Evolutionary conservation across 202 grass and related monocot species (phyloP).

Genomic region (Setaria italica): DNA sequence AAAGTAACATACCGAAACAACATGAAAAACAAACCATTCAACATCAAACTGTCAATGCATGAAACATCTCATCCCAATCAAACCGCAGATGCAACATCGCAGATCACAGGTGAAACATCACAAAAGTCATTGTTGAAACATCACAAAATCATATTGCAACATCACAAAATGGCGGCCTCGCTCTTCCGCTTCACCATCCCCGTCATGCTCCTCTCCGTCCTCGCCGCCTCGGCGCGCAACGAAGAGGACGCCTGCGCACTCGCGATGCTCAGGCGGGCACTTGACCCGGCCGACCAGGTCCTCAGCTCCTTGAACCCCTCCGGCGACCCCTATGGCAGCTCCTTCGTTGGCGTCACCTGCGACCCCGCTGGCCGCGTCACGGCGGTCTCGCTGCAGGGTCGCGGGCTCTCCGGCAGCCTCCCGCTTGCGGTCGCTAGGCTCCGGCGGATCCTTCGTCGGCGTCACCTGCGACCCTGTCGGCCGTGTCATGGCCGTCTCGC

Average conservation of each 20-base stretch:
- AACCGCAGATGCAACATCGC: no score
- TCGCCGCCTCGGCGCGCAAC: constrained; percentile 21
- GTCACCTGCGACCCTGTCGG: constrained; percentile 68
- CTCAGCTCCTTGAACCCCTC: constrained; percentile 69
- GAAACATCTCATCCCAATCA: no score
- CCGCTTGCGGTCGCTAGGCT: constrained; percentile 76
- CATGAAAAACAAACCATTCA: no score
- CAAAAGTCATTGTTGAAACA: no score
- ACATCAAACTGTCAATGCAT: no score
- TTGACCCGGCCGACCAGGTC: constrained; percentile 68
- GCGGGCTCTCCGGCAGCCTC: constrained; percentile 73
- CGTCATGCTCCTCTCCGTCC: constrained; percentile 19
- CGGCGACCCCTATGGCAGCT: constrained; percentile 60
- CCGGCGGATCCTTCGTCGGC: constrained; percentile 62
- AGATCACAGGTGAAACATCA: no score
- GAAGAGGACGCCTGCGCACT: constrained; percentile 65
- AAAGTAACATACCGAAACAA: no score
- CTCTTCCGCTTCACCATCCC: neutral
- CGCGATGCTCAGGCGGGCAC: constrained; percentile 60
- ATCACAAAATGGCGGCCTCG: constrained; percentile 28
- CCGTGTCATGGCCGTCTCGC: constrained; percentile 70
- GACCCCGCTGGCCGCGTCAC: constrained; percentile 67
- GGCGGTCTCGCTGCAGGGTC: constrained; percentile 79
- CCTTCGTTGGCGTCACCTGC: constrained; percentile 73
- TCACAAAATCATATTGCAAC: no score